These are phyloP conservation scores for Prinsepia uniflora DNA, from an alignment of 306 rosid genomes.

Conservation along the genomic window DNA sequence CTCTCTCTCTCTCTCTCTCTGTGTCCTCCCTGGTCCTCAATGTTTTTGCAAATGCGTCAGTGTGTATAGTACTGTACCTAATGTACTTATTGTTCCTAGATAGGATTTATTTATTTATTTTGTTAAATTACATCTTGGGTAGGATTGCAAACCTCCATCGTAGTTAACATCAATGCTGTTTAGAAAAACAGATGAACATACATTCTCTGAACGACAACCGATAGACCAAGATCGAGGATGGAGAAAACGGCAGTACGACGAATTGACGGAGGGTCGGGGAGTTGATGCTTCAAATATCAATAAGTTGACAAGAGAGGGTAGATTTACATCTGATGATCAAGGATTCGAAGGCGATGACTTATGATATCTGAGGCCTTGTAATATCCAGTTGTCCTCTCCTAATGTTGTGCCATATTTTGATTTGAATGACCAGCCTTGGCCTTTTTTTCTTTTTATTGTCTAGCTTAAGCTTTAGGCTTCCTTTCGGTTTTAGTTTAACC, in stretches of 20 bases:
- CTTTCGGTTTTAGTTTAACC: too few species aligned
- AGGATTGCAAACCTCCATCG: conserved; percentile 21
- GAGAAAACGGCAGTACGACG: conserved; percentile 40
- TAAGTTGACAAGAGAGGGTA: conserved; percentile 26
- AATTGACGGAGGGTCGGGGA: conserved; percentile 32
- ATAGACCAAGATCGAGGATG: conserved; percentile 42
- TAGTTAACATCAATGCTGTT: conserved; percentile 21
- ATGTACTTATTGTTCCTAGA: conserved; percentile 1
- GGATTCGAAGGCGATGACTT: conserved; percentile 19
- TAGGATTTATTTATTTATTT: background rate
- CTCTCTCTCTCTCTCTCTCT: too few species aligned
- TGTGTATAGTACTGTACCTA: background rate
- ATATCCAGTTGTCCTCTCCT: background rate
- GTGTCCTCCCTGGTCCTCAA: too few species aligned
- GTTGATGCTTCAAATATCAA: conserved; percentile 26
- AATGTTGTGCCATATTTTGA: conserved; percentile 27
- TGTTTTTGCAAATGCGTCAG: background rate
- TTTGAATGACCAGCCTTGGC: conserved; percentile 10
- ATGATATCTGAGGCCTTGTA: conserved; percentile 18
- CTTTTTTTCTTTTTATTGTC: background rate
- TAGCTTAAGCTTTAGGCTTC: conserved; percentile 26
- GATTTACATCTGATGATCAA: conserved; percentile 20
- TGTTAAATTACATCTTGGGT: background rate
- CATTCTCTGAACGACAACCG: conserved; percentile 43
- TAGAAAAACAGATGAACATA: conserved; percentile 56